phyloP scores from a whole-genome alignment of 352 stramenopile species.

The Blastocystis sp. region DNA sequence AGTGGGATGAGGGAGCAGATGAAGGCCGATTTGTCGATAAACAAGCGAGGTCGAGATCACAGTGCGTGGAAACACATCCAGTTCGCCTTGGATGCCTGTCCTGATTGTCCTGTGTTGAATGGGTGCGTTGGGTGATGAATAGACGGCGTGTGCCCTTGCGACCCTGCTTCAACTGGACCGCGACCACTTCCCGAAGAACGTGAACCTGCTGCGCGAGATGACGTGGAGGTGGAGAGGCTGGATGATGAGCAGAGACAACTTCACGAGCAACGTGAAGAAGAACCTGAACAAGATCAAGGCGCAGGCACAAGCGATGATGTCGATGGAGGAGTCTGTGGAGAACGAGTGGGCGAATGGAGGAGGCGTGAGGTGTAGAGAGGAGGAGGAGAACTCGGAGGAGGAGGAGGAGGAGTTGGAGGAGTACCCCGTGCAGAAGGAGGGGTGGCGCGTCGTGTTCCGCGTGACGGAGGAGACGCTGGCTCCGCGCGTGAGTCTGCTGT shows the following conservation, averaged over 20 bases:
- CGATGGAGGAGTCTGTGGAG: not conserved
- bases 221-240: not conserved
- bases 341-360: not conserved
- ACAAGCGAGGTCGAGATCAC: constrained; percentile 1
- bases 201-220: not conserved
- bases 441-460: not conserved
- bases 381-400: too few species aligned
- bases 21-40: constrained; percentile 29
- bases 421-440: not conserved
- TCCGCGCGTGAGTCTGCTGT: not conserved
- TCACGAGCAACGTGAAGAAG: constrained; percentile 35
- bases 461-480: not conserved
- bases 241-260: constrained; percentile 2
- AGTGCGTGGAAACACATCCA: constrained; percentile 48
- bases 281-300: constrained; percentile 37
- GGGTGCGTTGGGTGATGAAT: not conserved
- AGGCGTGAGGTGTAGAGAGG: too few species aligned
- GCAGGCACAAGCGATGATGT: constrained; percentile 27
- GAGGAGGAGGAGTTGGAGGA: too few species aligned
- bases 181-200: not conserved
- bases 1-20: not conserved
- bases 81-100: not conserved
- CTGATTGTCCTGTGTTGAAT: not conserved
- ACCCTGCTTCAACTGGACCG: constrained; percentile 19
- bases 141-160: constrained; percentile 1